phyloP scores from a whole-genome alignment of 2,329 filamentous ascomycete species.

The Thielaviopsis punctulata region DNA sequence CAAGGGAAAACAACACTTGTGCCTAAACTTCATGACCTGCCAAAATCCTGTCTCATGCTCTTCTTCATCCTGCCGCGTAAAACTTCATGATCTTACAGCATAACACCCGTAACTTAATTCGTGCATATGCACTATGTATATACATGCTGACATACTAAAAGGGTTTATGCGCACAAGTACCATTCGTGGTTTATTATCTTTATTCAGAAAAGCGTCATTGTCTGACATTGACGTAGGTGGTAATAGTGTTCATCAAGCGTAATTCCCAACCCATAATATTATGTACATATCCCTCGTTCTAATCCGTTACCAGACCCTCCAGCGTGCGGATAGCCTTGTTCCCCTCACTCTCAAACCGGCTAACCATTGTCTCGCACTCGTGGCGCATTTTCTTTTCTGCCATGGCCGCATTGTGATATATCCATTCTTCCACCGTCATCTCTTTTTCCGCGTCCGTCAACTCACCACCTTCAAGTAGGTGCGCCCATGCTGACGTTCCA shows the following conservation, averaged over 20 bases:
- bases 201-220: neutral
- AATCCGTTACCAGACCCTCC: slow-evolving; percentile 50
- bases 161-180: too few species aligned
- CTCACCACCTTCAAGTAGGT: slow-evolving; percentile 36
- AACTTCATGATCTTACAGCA: neutral
- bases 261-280: neutral
- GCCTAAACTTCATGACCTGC: neutral
- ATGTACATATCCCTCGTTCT: neutral
- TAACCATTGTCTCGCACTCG: slow-evolving; percentile 72
- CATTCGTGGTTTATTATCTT: too few species aligned
- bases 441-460: slow-evolving; percentile 62
- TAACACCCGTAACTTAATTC: neutral
- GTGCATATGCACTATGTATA: too few species aligned
- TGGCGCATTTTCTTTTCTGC: slow-evolving; percentile 63
- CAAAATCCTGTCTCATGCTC: neutral
- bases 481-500: slow-evolving; percentile 32
- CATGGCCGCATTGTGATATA: slow-evolving; percentile 60
- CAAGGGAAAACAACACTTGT: too few species aligned
- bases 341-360: slow-evolving; percentile 69
- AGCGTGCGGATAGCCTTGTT: slow-evolving; percentile 58
- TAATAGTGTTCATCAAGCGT: neutral
- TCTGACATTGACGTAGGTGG: neutral
- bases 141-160: neutral
- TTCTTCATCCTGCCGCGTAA: neutral
- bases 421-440: slow-evolving; percentile 93